phyloP scores from a whole-genome alignment of 2,329 filamentous ascomycete species.

The Fusarium dlaminii region DNA sequence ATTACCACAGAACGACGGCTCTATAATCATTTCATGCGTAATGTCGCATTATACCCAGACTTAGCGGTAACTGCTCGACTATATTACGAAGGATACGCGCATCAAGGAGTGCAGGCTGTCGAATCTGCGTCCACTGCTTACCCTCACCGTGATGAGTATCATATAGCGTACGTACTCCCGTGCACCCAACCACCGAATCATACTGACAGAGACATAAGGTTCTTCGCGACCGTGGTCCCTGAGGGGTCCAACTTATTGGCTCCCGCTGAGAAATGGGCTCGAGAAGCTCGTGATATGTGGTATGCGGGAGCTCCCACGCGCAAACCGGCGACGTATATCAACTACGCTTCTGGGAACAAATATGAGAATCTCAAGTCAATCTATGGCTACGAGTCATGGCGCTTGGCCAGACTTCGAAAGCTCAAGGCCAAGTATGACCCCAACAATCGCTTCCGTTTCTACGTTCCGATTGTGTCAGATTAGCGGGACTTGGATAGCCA shows the following conservation, averaged over 20 bases:
- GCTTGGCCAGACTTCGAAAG: not conserved
- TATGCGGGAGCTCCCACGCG: not conserved
- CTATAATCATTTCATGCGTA: not conserved
- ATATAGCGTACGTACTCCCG: not conserved
- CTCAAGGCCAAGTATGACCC: not conserved
- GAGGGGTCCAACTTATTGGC: not conserved
- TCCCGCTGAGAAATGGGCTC: not conserved
- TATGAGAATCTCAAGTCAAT: not conserved
- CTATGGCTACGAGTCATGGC: not conserved
- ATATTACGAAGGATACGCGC: not conserved
- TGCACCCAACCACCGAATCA: rapidly evolving
- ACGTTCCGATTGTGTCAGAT: not conserved
- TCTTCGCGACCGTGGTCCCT: not conserved
- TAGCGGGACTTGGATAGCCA: not conserved
- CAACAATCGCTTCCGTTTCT: not conserved
- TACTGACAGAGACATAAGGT: not conserved
- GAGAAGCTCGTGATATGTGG: not conserved
- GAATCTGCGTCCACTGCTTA: not conserved
- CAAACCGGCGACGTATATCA: not conserved
- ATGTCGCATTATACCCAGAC: not conserved
- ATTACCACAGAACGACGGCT: not conserved
- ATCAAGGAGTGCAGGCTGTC: not conserved
- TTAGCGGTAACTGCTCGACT: not conserved
- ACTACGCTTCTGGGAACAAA: not conserved
- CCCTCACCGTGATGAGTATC: not conserved